Evolutionary conservation across 352 stramenopile species (phyloP), one percentile per base, ranked within the genome.

Genomic region (Phytophthora citricola): DNA sequence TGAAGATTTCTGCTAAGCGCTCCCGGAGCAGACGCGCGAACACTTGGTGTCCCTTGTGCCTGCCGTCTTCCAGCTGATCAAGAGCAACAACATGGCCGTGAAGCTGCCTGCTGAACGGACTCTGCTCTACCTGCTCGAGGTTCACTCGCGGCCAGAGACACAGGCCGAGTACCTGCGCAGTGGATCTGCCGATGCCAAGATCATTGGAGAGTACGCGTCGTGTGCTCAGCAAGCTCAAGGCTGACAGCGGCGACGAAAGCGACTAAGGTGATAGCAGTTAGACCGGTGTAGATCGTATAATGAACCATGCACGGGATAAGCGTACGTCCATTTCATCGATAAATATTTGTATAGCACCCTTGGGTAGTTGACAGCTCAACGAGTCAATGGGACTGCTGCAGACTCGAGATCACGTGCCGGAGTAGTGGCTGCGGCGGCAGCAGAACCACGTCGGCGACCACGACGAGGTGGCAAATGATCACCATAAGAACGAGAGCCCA

Each of bases 161-260:
- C 76, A 93, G 32, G 61, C 75, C 17, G 80, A 90, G 45, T 97
- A 91, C 51, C 60, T 90, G 43, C 75, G 73, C n/a, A 70, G 62
- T n/a, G 71, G 87, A 45, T 61, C 54, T 54, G 73, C 71, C 2
- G 83, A 94, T 51, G 85, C 79, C 66, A 96, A 96, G 68, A 75
- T 96, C 63, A 92, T 97, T 71, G 75, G 79, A 32, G 90, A 96
- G 72, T 97, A 97, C 84, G 22, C 89, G 89, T 46, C 86, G 89
- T 61, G 90, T 97, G 66, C 66, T 97, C 40, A 80, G 79, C 49
- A 97, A 96, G 73, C 78, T 97, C 53, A 92, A 92, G 71, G 66
- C 81, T 14, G 89, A 95, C 60, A 96, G 87, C 36, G 88, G 87
- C 36, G 85, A 94, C 55, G 85, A 95, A 69, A 91, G 84, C 62